phyloP scores from a whole-genome alignment of 371 early-diverging fungal species.

The Choanephora cucurbitarum region DNA sequence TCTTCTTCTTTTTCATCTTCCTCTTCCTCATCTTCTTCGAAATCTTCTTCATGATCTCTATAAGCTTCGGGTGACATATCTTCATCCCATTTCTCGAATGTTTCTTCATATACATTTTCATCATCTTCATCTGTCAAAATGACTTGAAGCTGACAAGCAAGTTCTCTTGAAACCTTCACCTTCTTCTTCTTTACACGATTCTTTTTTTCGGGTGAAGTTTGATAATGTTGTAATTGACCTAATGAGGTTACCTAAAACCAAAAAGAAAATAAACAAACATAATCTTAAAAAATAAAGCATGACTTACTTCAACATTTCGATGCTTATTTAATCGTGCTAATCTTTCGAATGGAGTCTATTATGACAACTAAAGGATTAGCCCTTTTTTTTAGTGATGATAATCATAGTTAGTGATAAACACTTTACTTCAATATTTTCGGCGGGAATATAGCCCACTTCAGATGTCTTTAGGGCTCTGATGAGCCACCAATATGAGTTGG shows the following conservation, averaged over 20 bases:
- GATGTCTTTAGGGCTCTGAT: conserved; percentile 84
- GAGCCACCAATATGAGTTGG: conserved; percentile 97
- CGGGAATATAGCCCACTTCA: conserved; percentile 95
- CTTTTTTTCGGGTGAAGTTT: conserved; percentile 5
- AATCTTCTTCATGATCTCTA: conserved; percentile 6
- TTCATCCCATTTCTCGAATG: conserved; percentile 39
- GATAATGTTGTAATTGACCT: conserved; percentile 32
- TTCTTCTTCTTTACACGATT: conserved; percentile 18
- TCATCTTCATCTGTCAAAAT: conserved; percentile 25
- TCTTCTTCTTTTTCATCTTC: conserved; percentile 3
- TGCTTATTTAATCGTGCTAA: conserved; percentile 85
- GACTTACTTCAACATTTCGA: conserved; percentile 66
- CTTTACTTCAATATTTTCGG: conserved; percentile 91
- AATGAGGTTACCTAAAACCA: conserved; percentile 39
- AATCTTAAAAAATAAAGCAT: not conserved
- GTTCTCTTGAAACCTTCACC: conserved; percentile 25
- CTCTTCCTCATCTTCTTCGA: conserved; percentile 4
- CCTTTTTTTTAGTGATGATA: conserved; percentile 8
- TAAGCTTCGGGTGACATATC: conserved; percentile 32
- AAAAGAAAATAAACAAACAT: conserved; percentile 1
- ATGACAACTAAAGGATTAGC: conserved; percentile 1
- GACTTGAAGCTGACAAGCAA: conserved; percentile 29
- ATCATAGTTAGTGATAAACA: not conserved
- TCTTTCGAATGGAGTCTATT: conserved; percentile 86
- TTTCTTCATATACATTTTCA: conserved; percentile 14